Conservation (phyloP, 75 land plant species). For the Isoetes taiwanensis region DNA sequence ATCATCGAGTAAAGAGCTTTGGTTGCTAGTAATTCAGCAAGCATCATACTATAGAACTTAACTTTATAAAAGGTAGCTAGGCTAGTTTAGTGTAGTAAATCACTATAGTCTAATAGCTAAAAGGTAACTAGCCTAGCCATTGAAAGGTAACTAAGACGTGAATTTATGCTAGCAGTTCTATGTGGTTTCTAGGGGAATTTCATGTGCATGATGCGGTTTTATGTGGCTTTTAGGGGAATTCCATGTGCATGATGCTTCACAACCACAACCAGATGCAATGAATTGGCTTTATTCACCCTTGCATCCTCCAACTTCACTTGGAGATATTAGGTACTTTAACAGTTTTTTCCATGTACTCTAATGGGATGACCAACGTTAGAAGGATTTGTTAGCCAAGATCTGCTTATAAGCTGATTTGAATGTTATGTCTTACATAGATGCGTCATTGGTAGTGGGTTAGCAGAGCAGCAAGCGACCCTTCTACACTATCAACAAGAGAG, state of each 20-base stretch:
- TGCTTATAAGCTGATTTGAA: background rate
- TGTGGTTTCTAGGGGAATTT: background rate
- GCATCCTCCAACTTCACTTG: conserved; percentile 66
- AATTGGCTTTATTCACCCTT: conserved; percentile 69
- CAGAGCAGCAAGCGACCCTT: conserved; percentile 87
- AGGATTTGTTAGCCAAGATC: background rate
- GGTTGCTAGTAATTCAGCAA: too few relatives aligned
- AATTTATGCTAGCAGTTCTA: conserved; percentile 1
- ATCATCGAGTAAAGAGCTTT: too few relatives aligned
- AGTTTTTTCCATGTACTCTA: background rate
- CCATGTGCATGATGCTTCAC: conserved; percentile 49
- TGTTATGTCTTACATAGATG: conserved; percentile 35
- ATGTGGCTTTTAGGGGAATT: conserved; percentile 38
- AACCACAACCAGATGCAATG: conserved; percentile 74
- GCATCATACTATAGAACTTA: too few relatives aligned
- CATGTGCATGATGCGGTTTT: background rate
- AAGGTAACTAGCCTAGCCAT: background rate
- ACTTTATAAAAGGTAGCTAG: conserved; percentile 37
- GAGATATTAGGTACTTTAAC: conserved; percentile 37
- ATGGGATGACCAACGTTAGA: background rate
- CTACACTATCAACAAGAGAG: conserved; percentile 87
- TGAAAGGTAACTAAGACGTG: background rate
- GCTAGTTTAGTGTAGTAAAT: conserved; percentile 37
- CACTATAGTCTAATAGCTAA: background rate
- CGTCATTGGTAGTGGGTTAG: conserved; percentile 59